Evolutionary conservation across 441 rosid species (phyloP).

Genomic region (Populus hybrid): DNA sequence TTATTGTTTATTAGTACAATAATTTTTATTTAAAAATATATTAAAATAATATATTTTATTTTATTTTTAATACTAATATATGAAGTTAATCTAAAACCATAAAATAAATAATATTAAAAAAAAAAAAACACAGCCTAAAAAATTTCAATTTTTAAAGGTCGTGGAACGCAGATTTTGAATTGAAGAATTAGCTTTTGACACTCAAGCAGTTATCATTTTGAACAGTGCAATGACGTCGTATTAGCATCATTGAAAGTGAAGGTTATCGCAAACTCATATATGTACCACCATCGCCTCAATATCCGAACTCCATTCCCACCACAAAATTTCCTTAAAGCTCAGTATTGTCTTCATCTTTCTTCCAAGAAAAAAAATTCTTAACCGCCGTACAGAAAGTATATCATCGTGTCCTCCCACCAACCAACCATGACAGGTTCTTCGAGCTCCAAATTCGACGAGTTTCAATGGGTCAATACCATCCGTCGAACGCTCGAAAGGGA

Average conservation of each 20-base stretch:
- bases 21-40: too few species aligned
- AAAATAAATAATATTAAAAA: too few species aligned
- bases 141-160: too few species aligned
- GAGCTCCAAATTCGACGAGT: conserved; percentile 43
- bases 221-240: too few species aligned
- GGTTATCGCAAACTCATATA: not conserved
- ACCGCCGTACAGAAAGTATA: not conserved
- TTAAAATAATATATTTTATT: too few species aligned
- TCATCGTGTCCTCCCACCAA: conserved; percentile 14
- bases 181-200: not conserved
- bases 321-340: not conserved
- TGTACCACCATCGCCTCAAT: not conserved
- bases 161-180: not conserved
- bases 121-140: too few species aligned
- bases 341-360: not conserved
- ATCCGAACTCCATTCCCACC: not conserved
- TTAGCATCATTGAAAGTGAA: not conserved
- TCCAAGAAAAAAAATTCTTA: not conserved
- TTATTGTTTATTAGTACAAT: too few species aligned
- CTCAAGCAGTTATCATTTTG: not conserved
- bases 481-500: conserved; percentile 47
- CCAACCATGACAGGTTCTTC: conserved; percentile 16
- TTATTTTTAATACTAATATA: too few species aligned
- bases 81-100: too few species aligned
- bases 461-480: conserved; percentile 51